Evolutionary conservation across 805 yeast genomes (phyloP), one percentile per base, ranked within the genome.

Genomic region (Candida pseudoglaebosa): DNA sequence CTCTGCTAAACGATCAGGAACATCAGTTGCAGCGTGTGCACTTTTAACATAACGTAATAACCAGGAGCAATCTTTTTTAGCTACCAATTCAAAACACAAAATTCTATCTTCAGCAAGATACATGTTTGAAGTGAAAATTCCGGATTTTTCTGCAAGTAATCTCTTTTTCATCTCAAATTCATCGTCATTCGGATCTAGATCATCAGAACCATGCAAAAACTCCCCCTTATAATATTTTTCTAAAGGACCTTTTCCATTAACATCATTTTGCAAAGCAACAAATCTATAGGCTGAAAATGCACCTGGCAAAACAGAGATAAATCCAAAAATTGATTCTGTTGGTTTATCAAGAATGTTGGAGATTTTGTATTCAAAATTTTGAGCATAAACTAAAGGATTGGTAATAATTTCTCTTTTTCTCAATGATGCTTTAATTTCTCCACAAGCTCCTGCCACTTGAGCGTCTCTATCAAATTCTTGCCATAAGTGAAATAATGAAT

Each of bases 181-280:
- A 48, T 75, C 79, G 37, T 73, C 76, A 61, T 77, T 73, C 3
- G 80, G 82, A 45, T 78, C 79, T 29, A 78, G 59, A 8, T 79
- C 80, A 20, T 77, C 77, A 37, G 80, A 76, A 35, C 64, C 75
- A 51, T 48, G 84, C 61, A 62, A 71, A 62, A 65, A 69, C 43
- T 80, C 85, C 39, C 85, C 85, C 47, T 78, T 78, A 65, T 78
- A 80, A 50, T 80, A 80, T 50, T 79, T 82, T 46, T 77, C 82
- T 34, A 80, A 61, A 1, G 85, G 85, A 2, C 83, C 77, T 37
- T 53, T 57, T n/a, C 74, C 76, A 40, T 67, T 68, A 19, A 67
- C 57, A 48, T 70, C 75, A 40, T 82, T 82, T 41, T 70, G 75
- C 15, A 80, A 67, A 2, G 85, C 85, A 14, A 70, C 62, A 46